Base-by-base conservation (phyloP, 1,284 basidiomycete genomes). In the Sanghuangporus sanghuang region DNA sequence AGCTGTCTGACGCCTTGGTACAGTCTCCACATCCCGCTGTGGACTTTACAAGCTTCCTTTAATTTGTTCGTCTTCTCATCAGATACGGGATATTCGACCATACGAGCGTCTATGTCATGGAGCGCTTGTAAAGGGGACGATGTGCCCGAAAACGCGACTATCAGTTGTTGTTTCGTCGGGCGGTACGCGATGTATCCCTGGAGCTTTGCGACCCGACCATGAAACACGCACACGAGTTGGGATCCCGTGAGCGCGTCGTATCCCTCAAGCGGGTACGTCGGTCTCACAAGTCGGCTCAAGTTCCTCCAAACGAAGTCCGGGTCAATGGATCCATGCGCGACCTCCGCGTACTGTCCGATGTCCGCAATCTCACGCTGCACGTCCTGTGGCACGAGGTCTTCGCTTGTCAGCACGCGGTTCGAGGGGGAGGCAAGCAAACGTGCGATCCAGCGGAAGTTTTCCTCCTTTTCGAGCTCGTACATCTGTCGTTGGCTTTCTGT, bases 21-120 rank as follows among this genome's bases (percentile, higher is more conserved):
- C 61, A 85, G 67, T 21, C 72, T 70, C 80, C 81, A 85, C 67
- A 85, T 84, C 2, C 83, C 83, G 4, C 76, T 71, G 69, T 85
- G 84, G 32, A 83, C 79, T 14, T 62, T 61, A 32, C 53, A 38
- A 3, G 9, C 32, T 49, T 48, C 23, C 16, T 23, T 14, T 16
- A 12, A 23, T 7, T 18, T 38, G 9, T 4, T 16, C 7, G 56
- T 6, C 27, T 27, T 57, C 9, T 16, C 46, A 9, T 12, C 14
- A 8, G 11, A 18, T 6, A 16, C 39, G 6, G 60, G 64, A 40
- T 64, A 64, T 6, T 6, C n/a, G 7, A 62, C 54, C 44, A 62
- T 27, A 11, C 65, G 62, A 23, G 39, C 38, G 18, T 67, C 68
- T 56, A 69, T 2, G 42, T 63, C 64, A 38, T 65, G 57, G 27